Percentiles rank a stretch among this genome's conserved stretches.
These are phyloP conservation scores for Lepidium campestre DNA, from an alignment of 441 rosid genomes.

Conservation along the genomic window DNA sequence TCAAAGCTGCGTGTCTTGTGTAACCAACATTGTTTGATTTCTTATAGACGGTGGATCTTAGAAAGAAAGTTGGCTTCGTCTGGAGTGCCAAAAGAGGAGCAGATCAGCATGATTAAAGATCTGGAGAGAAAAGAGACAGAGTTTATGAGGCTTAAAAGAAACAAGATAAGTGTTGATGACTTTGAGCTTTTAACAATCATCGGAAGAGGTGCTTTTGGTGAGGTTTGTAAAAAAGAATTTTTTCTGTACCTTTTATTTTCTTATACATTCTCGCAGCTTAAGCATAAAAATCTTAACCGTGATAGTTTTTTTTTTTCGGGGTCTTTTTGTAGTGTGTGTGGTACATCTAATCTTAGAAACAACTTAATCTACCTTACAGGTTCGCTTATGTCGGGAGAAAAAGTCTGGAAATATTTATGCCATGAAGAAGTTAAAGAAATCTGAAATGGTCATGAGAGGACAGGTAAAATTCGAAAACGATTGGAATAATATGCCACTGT, in stretches of 20 bases:
- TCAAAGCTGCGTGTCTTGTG: conserved; percentile 1
- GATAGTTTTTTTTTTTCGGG: conserved; percentile 13
- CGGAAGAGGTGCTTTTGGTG: conserved; percentile 95
- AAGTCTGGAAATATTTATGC: conserved; percentile 95
- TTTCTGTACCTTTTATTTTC: neutral
- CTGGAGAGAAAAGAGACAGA: conserved; percentile 93
- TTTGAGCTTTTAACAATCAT: conserved; percentile 91
- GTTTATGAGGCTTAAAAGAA: conserved; percentile 90
- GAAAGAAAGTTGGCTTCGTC: conserved; percentile 88
- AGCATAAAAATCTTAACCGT: neutral
- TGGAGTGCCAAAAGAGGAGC: conserved; percentile 85
- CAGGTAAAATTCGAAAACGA: conserved; percentile 54
- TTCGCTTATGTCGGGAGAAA: conserved; percentile 82
- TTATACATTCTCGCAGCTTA: conserved; percentile 4
- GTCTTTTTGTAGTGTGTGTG: neutral
- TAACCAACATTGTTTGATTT: conserved; percentile 23
- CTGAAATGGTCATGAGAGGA: conserved; percentile 94
- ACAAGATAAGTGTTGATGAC: conserved; percentile 85
- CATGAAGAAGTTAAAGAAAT: conserved; percentile 97
- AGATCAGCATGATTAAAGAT: conserved; percentile 79
- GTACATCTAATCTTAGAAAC: neutral
- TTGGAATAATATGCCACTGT: neutral
- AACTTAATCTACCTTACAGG: conserved; percentile 43
- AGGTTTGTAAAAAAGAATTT: conserved; percentile 48
- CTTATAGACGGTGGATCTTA: conserved; percentile 75